A percentile compares a stretch with the other conserved stretches of the same genome.
phyloP scores from a whole-genome alignment of 768 basidiomycete genomes.

The Rhizopogon vesiculosus region DNA sequence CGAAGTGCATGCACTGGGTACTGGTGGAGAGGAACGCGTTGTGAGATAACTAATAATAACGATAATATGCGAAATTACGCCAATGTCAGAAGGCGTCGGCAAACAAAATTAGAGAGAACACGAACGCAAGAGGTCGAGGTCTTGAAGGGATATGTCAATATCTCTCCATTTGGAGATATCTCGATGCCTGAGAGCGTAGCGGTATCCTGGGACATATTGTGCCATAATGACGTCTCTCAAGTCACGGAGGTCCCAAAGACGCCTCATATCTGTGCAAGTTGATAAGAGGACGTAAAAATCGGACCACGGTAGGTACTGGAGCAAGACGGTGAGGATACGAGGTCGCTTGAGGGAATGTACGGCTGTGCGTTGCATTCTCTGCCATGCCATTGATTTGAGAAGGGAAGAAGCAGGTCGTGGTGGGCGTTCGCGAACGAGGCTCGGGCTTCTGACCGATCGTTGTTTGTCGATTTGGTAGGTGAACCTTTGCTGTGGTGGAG shows the following conservation, averaged over 20 bases:
- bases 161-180: constrained; percentile 37
- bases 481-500: background rate
- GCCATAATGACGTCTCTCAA: constrained; percentile 36
- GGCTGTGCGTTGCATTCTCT: constrained; percentile 22
- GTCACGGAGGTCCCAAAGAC: constrained; percentile 25
- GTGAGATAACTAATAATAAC: constrained; percentile 52
- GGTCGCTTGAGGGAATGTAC: constrained; percentile 29
- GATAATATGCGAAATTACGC: background rate
- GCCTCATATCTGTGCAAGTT: constrained; percentile 31
- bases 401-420: constrained; percentile 1
- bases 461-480: background rate
- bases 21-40: constrained; percentile 56
- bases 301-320: constrained; percentile 29
- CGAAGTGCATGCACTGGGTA: constrained; percentile 69
- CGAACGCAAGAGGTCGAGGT: constrained; percentile 66
- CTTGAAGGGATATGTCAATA: constrained; percentile 49
- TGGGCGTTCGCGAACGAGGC: background rate
- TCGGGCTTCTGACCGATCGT: background rate
- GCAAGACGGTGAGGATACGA: constrained; percentile 26
- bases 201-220: constrained; percentile 56
- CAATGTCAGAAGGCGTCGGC: constrained; percentile 4
- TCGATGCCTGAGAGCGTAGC: constrained; percentile 34
- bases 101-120: constrained; percentile 16
- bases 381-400: constrained; percentile 18
- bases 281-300: constrained; percentile 37